Evolutionary conservation across 139 green algal species (phyloP).

Genomic region (Pleodorina starrii): DNA sequence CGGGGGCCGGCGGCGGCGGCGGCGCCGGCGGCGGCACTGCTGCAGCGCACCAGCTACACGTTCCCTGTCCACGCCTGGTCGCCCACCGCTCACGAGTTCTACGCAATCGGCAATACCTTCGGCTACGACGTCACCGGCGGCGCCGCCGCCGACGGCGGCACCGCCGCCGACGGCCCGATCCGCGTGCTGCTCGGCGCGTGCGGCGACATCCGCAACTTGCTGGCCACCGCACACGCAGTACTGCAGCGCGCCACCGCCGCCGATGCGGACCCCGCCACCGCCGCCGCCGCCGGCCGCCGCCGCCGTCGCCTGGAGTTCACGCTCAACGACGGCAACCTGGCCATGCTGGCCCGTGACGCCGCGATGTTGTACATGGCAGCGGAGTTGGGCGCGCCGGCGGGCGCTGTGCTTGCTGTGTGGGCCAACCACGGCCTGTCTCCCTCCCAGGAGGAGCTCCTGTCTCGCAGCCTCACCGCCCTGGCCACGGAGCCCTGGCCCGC

Average conservation of each 20-base stretch:
- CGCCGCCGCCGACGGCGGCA: background rate
- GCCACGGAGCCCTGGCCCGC: conserved; percentile 38
- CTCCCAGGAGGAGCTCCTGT: conserved; percentile 34
- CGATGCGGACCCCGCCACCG: too few relatives aligned
- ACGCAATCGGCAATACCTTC: conserved; percentile 50
- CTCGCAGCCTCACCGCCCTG: conserved; percentile 18
- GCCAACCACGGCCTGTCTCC: conserved; percentile 50
- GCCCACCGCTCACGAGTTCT: conserved; percentile 42
- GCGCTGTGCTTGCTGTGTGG: conserved; percentile 50
- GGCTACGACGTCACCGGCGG: conserved; percentile 32
- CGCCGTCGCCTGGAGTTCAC: conserved; percentile 4
- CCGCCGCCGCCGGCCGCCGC: background rate
- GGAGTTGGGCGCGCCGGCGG: background rate
- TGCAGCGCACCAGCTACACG: conserved; percentile 39
- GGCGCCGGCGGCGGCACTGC: background rate
- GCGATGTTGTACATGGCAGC: conserved; percentile 49
- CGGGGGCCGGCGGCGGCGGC: background rate
- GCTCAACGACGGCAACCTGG: conserved; percentile 52
- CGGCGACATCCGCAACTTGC: conserved; percentile 50
- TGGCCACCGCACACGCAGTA: conserved; percentile 5
- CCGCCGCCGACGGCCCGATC: background rate
- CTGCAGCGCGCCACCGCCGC: background rate
- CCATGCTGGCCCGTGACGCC: conserved; percentile 53
- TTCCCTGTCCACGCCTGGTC: conserved; percentile 25
- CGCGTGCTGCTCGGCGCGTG: conserved; percentile 41